Percentiles rank a stretch among this genome's conserved stretches.
phyloP scores from a whole-genome alignment of 2,329 filamentous ascomycete genomes.

The Stromatinia cepivora region DNA sequence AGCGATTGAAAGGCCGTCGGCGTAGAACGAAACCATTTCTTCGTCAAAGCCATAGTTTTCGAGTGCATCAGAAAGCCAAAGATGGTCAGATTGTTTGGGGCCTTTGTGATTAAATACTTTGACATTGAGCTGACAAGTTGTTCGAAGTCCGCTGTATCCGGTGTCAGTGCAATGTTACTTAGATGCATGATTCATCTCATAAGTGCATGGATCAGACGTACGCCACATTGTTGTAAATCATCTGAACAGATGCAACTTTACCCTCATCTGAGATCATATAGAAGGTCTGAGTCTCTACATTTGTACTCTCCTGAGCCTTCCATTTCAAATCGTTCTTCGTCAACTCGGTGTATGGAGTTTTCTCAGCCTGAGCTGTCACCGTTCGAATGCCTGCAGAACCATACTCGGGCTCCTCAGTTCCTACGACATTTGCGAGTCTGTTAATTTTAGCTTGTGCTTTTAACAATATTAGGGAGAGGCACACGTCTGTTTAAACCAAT shows the following conservation, averaged over 20 bases:
- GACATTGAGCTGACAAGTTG: slow-evolving; percentile 89
- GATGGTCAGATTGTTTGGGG: slow-evolving; percentile 63
- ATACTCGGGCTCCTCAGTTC: slow-evolving; percentile 95
- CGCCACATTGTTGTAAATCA: slow-evolving; percentile 98
- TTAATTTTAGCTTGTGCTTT: slow-evolving; percentile 19
- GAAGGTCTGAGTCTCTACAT: slow-evolving; percentile 93
- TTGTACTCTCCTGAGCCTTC: slow-evolving; percentile 77
- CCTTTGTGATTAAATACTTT: slow-evolving; percentile 80
- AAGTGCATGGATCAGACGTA: slow-evolving; percentile 51
- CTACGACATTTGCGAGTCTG: slow-evolving; percentile 77
- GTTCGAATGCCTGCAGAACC: slow-evolving; percentile 84
- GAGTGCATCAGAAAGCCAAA: slow-evolving; percentile 84
- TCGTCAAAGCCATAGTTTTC: slow-evolving; percentile 80
- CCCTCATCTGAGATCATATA: slow-evolving; percentile 83
- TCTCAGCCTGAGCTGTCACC: slow-evolving; percentile 77
- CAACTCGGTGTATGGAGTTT: slow-evolving; percentile 77
- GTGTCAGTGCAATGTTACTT: slow-evolving; percentile 20
- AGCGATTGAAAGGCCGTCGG: slow-evolving; percentile 80
- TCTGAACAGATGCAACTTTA: slow-evolving; percentile 74
- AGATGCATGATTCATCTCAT: slow-evolving; percentile 22
- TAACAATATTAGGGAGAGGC: slow-evolving; percentile 12
- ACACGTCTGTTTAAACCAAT: slow-evolving; percentile 26
- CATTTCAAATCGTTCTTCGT: slow-evolving; percentile 79
- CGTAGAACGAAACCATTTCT: slow-evolving; percentile 79
- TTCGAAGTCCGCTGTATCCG: slow-evolving; percentile 72